Conservation (phyloP, 192 early-diverging fungal genomes). For the Backusella circina region DNA sequence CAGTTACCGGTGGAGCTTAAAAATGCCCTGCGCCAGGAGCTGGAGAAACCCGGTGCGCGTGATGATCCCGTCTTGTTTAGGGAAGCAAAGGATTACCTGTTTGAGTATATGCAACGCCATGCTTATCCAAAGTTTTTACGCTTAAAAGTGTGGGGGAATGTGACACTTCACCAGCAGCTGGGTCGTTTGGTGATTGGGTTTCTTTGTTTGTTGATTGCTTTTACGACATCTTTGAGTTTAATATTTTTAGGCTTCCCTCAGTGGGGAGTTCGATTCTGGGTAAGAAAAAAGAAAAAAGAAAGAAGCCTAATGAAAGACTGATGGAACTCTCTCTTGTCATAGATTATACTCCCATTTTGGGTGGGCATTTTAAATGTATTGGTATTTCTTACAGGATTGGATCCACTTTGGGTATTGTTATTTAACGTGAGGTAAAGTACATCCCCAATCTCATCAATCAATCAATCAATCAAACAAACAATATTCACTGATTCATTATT, state of each 20-base stretch:
- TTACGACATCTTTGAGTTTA: constrained; percentile 44
- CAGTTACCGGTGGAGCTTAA: constrained; percentile 32
- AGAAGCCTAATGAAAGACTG: background rate
- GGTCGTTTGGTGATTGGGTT: constrained; percentile 45
- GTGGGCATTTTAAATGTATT: constrained; percentile 38
- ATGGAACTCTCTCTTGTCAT: background rate
- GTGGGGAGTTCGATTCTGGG: constrained; percentile 47
- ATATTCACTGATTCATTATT: background rate
- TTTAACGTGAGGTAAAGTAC: constrained; percentile 35
- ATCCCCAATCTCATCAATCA: too few species aligned
- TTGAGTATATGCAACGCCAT: constrained; percentile 47
- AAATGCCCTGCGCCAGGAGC: background rate
- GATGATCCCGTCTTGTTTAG: constrained; percentile 50
- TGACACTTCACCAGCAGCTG: constrained; percentile 43
- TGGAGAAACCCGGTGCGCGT: constrained; percentile 7
- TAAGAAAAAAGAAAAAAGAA: constrained; percentile 18
- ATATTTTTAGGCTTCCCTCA: constrained; percentile 50
- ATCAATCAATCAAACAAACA: too few species aligned
- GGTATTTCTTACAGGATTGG: constrained; percentile 33
- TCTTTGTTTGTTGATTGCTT: constrained; percentile 46
- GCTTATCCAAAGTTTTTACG: constrained; percentile 56
- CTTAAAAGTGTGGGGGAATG: constrained; percentile 54
- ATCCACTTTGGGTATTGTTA: constrained; percentile 39
- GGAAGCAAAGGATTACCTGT: constrained; percentile 53
- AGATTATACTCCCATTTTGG: constrained; percentile 37